These are phyloP conservation scores for Eimeria brunetti DNA, from an alignment of 169 alveolate genomes.

Conservation along the genomic window DNA sequence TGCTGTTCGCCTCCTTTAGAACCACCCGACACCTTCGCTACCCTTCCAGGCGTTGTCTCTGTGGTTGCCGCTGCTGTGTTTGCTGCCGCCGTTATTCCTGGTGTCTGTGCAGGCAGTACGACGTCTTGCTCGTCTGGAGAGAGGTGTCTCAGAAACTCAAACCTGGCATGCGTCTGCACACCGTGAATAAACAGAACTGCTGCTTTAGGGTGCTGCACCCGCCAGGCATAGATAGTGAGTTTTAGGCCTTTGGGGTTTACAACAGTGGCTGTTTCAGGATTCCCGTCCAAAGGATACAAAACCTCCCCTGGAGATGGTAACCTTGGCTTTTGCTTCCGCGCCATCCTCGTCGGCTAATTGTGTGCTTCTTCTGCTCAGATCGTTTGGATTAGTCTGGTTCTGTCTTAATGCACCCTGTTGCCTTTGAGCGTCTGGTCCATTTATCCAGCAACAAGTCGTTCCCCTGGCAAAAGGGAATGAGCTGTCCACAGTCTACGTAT, in stretches of 20 bases:
- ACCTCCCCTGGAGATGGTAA: slow-evolving; percentile 36
- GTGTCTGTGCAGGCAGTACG: background rate
- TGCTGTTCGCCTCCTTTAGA: background rate
- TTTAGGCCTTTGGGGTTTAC: slow-evolving; percentile 54
- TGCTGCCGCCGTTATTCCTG: background rate
- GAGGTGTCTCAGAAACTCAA: slow-evolving; percentile 69
- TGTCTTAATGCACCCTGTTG: background rate
- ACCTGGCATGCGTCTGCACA: slow-evolving; percentile 65
- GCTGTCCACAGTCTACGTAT: background rate
- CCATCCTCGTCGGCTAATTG: background rate
- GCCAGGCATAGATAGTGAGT: slow-evolving; percentile 62
- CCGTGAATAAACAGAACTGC: slow-evolving; percentile 66
- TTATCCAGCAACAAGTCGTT: background rate
- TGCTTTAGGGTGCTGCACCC: slow-evolving; percentile 66
- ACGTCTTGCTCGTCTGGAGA: slow-evolving; percentile 39
- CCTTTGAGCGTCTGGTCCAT: background rate
- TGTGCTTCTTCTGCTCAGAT: background rate
- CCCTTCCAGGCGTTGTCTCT: background rate
- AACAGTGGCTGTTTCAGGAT: slow-evolving; percentile 30
- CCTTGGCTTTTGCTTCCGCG: background rate
- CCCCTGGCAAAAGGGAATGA: background rate
- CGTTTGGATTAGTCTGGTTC: background rate
- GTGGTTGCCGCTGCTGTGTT: background rate
- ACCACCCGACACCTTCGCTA: background rate
- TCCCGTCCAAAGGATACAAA: slow-evolving; percentile 64